Evolutionary conservation across 2,329 filamentous ascomycete species (phyloP).

Genomic region (Tolypocladium album): DNA sequence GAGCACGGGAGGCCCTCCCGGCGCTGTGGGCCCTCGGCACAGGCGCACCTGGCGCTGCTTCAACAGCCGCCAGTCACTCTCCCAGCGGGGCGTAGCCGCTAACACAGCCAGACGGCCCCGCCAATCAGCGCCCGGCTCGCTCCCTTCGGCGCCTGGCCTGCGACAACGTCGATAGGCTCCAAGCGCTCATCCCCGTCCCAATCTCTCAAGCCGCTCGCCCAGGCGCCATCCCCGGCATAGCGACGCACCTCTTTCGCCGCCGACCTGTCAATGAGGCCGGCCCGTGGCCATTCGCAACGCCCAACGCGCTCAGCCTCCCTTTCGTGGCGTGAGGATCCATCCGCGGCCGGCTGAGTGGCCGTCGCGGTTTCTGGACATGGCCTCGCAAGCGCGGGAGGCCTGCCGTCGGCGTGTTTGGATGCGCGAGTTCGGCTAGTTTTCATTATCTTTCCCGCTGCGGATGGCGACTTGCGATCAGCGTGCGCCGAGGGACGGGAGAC

Average conservation of each 20-base stretch:
- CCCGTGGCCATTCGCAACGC: constrained; percentile 1
- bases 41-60: not conserved
- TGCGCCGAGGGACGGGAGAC: not conserved
- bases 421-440: not conserved
- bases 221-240: not conserved
- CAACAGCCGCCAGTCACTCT: not conserved
- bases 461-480: not conserved
- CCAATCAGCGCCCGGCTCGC: not conserved
- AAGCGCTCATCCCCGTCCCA: not conserved
- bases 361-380: not conserved
- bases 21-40: not conserved
- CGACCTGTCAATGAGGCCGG: not conserved
- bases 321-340: constrained; percentile 7
- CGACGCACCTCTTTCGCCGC: not conserved
- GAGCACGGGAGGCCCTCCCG: too few species aligned
- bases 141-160: not conserved
- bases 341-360: constrained; percentile 4
- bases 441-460: not conserved
- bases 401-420: not conserved
- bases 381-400: not conserved
- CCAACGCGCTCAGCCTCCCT: constrained; percentile 1
- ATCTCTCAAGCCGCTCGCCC: not conserved
- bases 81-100: not conserved
- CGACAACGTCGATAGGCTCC: not conserved
- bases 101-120: not conserved